Evolutionary conservation across 2,329 filamentous ascomycete species (phyloP).

Genomic region (Exophiala aquamarina): DNA sequence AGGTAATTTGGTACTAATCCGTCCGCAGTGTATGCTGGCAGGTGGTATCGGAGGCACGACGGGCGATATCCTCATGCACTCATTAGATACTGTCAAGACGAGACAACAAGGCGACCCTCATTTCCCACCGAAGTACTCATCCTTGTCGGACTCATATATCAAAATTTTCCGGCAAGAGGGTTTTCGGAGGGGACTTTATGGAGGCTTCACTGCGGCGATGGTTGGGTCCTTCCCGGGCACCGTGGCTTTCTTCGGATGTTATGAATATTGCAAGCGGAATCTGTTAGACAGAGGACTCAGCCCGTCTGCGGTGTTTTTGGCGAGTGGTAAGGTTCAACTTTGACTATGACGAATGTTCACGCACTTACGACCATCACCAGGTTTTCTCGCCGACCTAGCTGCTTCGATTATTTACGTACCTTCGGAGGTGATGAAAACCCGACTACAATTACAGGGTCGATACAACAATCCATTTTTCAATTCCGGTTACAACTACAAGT

Average conservation of each 20-base stretch:
- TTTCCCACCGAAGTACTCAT: conserved; percentile 88
- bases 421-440: conserved; percentile 96
- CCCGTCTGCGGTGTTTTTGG: conserved; percentile 80
- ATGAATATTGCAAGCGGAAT: conserved; percentile 89
- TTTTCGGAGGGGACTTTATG: conserved; percentile 79
- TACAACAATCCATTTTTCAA: conserved; percentile 93
- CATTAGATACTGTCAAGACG: conserved; percentile 96
- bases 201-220: conserved; percentile 88
- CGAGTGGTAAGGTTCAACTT: conserved; percentile 62
- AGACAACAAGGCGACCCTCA: conserved; percentile 95
- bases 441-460: conserved; percentile 88
- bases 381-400: conserved; percentile 89
- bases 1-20: conserved; percentile 14
- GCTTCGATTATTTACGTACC: conserved; percentile 94
- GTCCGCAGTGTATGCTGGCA: conserved; percentile 80
- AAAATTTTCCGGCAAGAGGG: conserved; percentile 94
- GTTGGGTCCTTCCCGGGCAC: conserved; percentile 92
- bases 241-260: conserved; percentile 91
- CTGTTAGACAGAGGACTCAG: conserved; percentile 83
- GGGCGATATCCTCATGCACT: conserved; percentile 98
- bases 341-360: neutral
- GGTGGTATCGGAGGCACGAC: conserved; percentile 90
- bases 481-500: conserved; percentile 94
- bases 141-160: conserved; percentile 84
- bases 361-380: conserved; percentile 24